phyloP scores from a whole-genome alignment of 192 early-diverging fungal genomes.

The Mortierella claussenii region DNA sequence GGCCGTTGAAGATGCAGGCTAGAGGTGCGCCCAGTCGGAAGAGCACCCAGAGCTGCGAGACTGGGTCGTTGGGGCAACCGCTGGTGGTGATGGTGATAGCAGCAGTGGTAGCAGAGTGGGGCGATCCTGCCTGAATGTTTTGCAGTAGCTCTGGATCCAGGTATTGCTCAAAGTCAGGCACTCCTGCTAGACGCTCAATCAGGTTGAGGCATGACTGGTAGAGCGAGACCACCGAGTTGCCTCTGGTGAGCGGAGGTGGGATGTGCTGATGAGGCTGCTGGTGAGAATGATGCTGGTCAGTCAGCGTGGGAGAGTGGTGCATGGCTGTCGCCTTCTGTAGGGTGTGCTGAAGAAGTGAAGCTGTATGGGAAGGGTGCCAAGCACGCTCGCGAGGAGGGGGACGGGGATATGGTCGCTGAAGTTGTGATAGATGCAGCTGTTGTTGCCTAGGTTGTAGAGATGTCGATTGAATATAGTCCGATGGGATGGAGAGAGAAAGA shows the following conservation, averaged over 20 bases:
- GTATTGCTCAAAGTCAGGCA: constrained; percentile 77
- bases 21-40: constrained; percentile 77
- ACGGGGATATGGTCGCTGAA: background rate
- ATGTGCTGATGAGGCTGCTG: constrained; percentile 8
- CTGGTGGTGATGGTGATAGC: constrained; percentile 24
- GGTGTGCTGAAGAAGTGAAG: background rate
- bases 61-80: constrained; percentile 62
- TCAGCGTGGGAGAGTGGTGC: constrained; percentile 4
- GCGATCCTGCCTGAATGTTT: constrained; percentile 46
- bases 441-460: too few species aligned
- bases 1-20: constrained; percentile 76
- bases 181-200: constrained; percentile 74
- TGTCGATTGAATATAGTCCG: too few species aligned
- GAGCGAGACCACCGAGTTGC: constrained; percentile 61
- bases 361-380: background rate
- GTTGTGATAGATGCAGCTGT: background rate
- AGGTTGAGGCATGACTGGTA: constrained; percentile 79
- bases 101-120: too few species aligned
- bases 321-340: background rate
- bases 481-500: constrained; percentile 1
- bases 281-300: background rate
- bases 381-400: background rate
- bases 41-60: constrained; percentile 76
- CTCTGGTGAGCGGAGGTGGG: constrained; percentile 32
- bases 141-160: constrained; percentile 58